These are phyloP conservation scores for Basidiobolus meristosporus DNA, from an alignment of 371 early-diverging fungal species.

Conservation along the genomic window DNA sequence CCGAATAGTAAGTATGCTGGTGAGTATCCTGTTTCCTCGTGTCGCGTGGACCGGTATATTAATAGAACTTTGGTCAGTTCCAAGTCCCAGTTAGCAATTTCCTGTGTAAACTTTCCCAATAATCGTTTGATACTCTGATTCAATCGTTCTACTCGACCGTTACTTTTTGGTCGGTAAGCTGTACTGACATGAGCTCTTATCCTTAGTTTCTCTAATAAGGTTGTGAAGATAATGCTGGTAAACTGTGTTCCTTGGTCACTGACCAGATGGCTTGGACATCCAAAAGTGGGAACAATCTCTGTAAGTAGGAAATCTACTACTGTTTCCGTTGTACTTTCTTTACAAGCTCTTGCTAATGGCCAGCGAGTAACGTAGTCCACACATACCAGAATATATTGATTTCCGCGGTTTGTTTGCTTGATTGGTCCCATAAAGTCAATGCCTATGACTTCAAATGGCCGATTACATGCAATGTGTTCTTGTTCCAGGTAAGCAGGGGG, in stretches of 20 bases:
- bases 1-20: too few relatives aligned
- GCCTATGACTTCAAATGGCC: conserved; percentile 1
- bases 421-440: conserved; percentile 4
- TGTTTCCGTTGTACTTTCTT: neutral
- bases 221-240: conserved; percentile 1
- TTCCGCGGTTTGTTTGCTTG: neutral
- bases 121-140: conserved; percentile 6
- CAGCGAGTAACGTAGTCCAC: conserved; percentile 5
- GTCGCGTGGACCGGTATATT: too few relatives aligned
- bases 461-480: neutral
- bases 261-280: conserved; percentile 4
- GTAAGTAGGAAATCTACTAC: neutral
- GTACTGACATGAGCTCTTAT: conserved; percentile 7
- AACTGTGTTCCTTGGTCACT: conserved; percentile 10
- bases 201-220: conserved; percentile 3
- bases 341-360: neutral
- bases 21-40: too few relatives aligned
- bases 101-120: neutral
- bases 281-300: conserved; percentile 3
- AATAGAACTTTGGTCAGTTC: too few relatives aligned
- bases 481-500: conserved; percentile 1
- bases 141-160: conserved; percentile 12
- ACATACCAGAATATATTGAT: conserved; percentile 1
- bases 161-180: conserved; percentile 9
- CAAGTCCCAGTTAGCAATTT: too few relatives aligned